Evolutionary conservation across 2,329 filamentous ascomycete genomes (phyloP).

Genomic region (Sclerotinia spermophila): DNA sequence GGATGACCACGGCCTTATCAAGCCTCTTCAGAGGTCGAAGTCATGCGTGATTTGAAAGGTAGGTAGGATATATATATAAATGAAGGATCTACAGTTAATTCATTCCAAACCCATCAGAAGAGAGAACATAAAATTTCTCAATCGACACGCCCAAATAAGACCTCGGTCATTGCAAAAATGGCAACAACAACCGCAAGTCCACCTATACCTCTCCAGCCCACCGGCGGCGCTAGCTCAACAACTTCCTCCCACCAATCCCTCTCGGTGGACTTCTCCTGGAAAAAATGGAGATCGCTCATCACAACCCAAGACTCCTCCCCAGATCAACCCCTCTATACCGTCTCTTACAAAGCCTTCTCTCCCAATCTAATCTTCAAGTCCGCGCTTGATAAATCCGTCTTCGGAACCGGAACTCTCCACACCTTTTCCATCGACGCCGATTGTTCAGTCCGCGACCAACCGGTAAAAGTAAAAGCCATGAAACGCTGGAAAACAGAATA

Average conservation of each 20-base stretch:
- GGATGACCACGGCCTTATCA: not conserved
- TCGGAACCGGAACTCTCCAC: slow-evolving; percentile 23
- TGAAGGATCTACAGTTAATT: not conserved
- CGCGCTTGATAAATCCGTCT: not conserved
- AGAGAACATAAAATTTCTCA: not conserved
- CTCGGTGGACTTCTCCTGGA: slow-evolving; percentile 25
- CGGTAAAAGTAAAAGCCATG: slow-evolving; percentile 20
- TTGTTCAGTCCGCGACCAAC: slow-evolving; percentile 20
- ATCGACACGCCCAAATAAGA: not conserved
- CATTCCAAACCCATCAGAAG: not conserved
- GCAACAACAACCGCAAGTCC: not conserved
- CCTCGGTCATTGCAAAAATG: not conserved
- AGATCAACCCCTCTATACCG: slow-evolving; percentile 21
- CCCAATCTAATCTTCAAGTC: slow-evolving; percentile 21
- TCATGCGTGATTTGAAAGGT: not conserved
- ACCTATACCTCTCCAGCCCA: not conserved
- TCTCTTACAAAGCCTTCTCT: slow-evolving; percentile 21
- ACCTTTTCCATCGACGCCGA: slow-evolving; percentile 22
- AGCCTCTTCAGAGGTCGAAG: not conserved
- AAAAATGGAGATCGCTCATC: slow-evolving; percentile 23
- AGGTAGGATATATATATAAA: not conserved
- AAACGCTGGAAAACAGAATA: slow-evolving; percentile 25
- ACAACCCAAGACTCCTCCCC: not conserved
- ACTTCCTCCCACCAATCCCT: slow-evolving; percentile 7
- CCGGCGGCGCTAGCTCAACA: not conserved